Base-by-base conservation (phyloP, 2,329 filamentous ascomycete genomes). In the Hymenotorrendiella dingleyae region DNA sequence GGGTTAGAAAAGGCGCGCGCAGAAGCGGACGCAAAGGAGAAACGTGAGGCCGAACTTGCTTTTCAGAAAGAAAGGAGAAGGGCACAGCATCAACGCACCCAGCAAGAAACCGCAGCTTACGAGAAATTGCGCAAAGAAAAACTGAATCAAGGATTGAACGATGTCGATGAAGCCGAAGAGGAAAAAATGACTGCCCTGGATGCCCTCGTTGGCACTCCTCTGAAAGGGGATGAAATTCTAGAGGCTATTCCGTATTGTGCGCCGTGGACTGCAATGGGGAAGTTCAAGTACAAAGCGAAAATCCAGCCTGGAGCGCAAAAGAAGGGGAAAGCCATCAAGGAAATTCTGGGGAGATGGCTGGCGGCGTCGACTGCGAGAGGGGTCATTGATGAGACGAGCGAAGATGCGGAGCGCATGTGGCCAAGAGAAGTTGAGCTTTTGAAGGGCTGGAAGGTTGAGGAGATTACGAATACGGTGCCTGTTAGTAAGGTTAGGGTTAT, bases 251-350 rank as follows among this genome's bases (percentile, higher is more conserved):
- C 78, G 1, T 66, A 84, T 3, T 84, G 81, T 55, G 81, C 76
- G 4, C 81, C 81, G 2, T 84, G 80, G 72, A 67, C 64, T 19
- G 80, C 81, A 2, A 65, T 84, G 52, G 71, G 66, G 2, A 78
- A 76, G 43, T 86, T 84, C 66, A 96, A 96, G 66, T 97, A 96
- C 71, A 94, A 94, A 65, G 86, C 82, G 41, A 98, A 98, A 70
- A 65, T 98, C 55, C 93, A 97, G 65, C 93, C 93, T 0, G 93
- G 93, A 0, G 67, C 80, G 0, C 75, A 83, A 50, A 98, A 97
- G 73, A 95, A 95, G 68, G 91, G 93, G 8, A 97, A 96, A 62
- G 90, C 89, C 0, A 80, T 95, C 36, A 87, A 86, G 62, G 91
- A 97, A 64, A 83, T 97, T 23, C 65, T 97, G n/a, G 80, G 82